Percentiles rank a stretch among this genome's conserved stretches.
These are phyloP conservation scores for Trifolium subterraneum DNA, from an alignment of 306 rosid species.

Conservation along the genomic window DNA sequence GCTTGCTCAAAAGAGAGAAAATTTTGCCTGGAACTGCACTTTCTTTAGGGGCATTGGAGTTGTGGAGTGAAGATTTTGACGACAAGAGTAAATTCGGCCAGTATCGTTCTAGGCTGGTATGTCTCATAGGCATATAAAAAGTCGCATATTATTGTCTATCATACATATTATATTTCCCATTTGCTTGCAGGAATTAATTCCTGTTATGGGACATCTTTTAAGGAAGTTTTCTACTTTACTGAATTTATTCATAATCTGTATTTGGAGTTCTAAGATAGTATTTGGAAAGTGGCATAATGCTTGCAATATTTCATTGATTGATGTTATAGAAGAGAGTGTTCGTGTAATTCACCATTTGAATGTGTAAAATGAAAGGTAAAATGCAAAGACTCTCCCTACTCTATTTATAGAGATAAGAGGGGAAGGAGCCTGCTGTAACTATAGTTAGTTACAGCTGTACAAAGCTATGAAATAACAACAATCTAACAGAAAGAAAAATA, in stretches of 20 bases:
- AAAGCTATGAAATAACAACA: not conserved
- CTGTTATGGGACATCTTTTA: conserved; percentile 11
- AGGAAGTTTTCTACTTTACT: not conserved
- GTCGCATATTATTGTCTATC: conserved; percentile 28
- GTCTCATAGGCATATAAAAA: conserved; percentile 35
- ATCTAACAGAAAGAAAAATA: conserved; percentile 6
- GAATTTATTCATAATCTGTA: conserved; percentile 21
- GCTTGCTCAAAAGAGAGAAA: conserved; percentile 85
- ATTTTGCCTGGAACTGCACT: conserved; percentile 59
- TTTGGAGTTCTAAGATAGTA: conserved; percentile 32
- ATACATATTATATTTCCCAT: conserved; percentile 17
- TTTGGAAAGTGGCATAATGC: conserved; percentile 25
- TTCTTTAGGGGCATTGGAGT: conserved; percentile 74
- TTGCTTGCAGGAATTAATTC: conserved; percentile 8
- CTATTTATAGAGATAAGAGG: not conserved
- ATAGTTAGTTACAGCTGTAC: not conserved
- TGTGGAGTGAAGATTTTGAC: conserved; percentile 95
- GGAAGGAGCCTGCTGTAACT: not conserved
- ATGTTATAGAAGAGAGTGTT: not conserved
- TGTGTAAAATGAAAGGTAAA: not conserved
- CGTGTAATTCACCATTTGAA: not conserved
- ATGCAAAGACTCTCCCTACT: conserved; percentile 10
- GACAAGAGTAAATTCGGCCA: conserved; percentile 87
- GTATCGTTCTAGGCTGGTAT: conserved; percentile 89
- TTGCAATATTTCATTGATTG: conserved; percentile 14